phyloP scores from a whole-genome alignment of 208 protist genomes.

The Plasmodiophora brassicae region DNA sequence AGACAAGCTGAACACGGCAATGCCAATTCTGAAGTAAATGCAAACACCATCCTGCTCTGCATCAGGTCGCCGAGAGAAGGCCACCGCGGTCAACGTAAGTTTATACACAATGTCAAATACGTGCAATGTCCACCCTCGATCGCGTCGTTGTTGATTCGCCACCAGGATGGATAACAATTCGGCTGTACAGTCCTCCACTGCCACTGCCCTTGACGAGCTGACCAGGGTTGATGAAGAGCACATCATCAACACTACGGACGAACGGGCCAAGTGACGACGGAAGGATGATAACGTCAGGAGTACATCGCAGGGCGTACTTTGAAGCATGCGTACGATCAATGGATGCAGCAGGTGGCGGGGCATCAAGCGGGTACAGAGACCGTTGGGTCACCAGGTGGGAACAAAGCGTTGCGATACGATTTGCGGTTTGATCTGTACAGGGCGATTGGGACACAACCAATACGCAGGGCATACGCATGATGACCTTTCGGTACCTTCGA shows the following conservation, averaged over 20 bases:
- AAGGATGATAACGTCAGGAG: neutral
- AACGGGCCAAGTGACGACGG: neutral
- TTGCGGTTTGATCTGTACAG: neutral
- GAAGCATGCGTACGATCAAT: neutral
- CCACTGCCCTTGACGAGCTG: neutral
- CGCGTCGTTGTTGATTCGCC: neutral
- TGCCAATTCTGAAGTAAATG: slow-evolving; percentile 20
- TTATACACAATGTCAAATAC: neutral
- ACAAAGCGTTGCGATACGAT: neutral
- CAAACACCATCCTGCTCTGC: too few species aligned
- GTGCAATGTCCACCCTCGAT: neutral
- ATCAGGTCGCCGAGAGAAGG: neutral
- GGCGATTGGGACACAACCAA: neutral
- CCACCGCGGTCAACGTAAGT: neutral
- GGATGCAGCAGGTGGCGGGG: neutral
- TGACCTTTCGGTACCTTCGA: neutral
- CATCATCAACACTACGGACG: neutral
- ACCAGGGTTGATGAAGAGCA: neutral
- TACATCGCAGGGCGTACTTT: neutral
- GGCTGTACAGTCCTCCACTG: neutral
- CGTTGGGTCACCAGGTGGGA: neutral
- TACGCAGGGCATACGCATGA: neutral
- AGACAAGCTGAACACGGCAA: slow-evolving; percentile 12
- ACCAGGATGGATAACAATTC: neutral
- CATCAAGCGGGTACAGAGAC: neutral